Evolutionary conservation across 1,139 yeast species (phyloP), one percentile per base, ranked within the genome.

Genomic region (Candida frijolesensis): DNA sequence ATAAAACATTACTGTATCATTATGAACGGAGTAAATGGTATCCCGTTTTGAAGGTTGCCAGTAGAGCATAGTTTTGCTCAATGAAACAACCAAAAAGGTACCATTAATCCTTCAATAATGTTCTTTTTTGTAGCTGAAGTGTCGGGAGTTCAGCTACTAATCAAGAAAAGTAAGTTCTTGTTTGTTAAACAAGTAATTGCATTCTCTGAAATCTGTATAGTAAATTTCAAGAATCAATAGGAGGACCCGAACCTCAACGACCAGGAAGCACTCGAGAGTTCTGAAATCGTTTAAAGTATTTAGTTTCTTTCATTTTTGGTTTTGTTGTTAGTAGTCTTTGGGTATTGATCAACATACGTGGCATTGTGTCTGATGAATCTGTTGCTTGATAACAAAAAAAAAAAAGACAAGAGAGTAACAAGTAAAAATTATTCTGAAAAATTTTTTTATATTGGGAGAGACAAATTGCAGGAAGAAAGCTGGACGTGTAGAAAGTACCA

Each of bases 111-210:
- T 8, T 27, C 29, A n/a, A 34, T 19, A 42, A 42, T 42, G 45
- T 38, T 38, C 30, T 50, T 38, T 42, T 48, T 63, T 72, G 81
- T 74, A 76, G 74, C 87, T 84, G 87, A 85, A 87, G 94, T 86
- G 94, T 87, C 94, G 90, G 92, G 92, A 74, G 63, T 86, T 84
- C 87, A 85, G 86, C 71, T 71, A 78, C 84, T 39, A 42, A 25
- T 39, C 39, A 47, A 48, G 38, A 39, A 48, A 50, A 46, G 44
- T 73, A 71, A 50, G 48, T 34, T 42, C 50, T 54, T 51, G 46
- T 39, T 42, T 35, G 42, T 51, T 41, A 34, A 22, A 46, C 42
- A 43, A 25, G 29, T 25, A 8, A 45, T 38, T 48, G 54, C 52
- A 51, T 51, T 54, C 72, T 65, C 65, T 63, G 66, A 58, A 56